A percentile compares a stretch with the other conserved stretches of the same genome.
Conservation (phyloP, 768 basidiomycete genomes). For the Lactarius sp. region DNA sequence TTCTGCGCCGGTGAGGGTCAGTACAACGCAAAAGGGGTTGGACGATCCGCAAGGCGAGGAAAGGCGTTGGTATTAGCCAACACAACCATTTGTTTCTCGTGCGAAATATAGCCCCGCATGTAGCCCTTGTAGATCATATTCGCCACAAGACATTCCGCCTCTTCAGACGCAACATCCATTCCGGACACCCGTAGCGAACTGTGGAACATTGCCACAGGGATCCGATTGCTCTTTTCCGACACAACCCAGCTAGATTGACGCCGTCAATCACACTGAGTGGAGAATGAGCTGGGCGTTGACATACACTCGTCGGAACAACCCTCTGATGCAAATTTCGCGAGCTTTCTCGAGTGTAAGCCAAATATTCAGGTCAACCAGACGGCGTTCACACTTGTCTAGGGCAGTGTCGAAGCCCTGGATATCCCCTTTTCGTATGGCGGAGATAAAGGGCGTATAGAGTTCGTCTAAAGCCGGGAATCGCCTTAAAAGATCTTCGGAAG, state of each 20-base stretch:
- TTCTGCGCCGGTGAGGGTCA: slow-evolving; percentile 16
- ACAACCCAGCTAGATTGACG: slow-evolving; percentile 65
- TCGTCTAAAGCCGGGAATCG: slow-evolving; percentile 69
- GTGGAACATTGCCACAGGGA: slow-evolving; percentile 79
- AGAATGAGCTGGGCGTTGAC: slow-evolving; percentile 30
- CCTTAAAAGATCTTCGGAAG: slow-evolving; percentile 61
- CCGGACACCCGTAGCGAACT: slow-evolving; percentile 68
- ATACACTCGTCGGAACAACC: slow-evolving; percentile 74
- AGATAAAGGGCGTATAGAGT: slow-evolving; percentile 76
- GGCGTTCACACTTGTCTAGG: slow-evolving; percentile 61
- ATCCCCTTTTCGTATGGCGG: slow-evolving; percentile 73
- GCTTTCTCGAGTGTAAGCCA: slow-evolving; percentile 87
- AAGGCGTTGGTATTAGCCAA: slow-evolving; percentile 76
- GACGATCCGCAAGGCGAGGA: slow-evolving; percentile 63
- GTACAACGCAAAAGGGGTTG: slow-evolving; percentile 42
- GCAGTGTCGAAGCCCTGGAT: slow-evolving; percentile 76
- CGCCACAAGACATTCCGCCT: slow-evolving; percentile 90
- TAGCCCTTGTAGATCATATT: slow-evolving; percentile 94
- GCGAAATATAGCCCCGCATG: slow-evolving; percentile 94
- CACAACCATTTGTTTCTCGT: slow-evolving; percentile 93
- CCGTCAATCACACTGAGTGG: not conserved
- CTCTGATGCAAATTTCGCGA: slow-evolving; percentile 79
- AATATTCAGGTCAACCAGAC: slow-evolving; percentile 80
- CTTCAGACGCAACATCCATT: slow-evolving; percentile 63
- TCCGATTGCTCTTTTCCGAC: slow-evolving; percentile 64